Base-by-base conservation (phyloP, 1,284 basidiomycete species). In the Irpex lacteus region DNA sequence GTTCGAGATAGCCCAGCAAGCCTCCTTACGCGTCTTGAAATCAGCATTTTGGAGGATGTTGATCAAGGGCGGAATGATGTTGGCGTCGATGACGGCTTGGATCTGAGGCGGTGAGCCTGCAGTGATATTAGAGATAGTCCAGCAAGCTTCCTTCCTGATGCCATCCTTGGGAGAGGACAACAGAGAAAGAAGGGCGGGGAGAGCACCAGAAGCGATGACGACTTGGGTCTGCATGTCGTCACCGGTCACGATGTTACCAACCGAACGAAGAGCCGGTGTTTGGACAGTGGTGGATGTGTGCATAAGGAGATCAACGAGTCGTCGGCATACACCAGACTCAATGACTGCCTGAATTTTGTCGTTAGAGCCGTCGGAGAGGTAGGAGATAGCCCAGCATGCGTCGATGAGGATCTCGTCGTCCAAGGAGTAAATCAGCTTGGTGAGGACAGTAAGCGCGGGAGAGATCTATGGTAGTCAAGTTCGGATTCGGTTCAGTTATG, bases 301-400 rank as follows among this genome's bases (percentile, higher is more conserved):
- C 92, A 98, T 95, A 70, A 99, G 89, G 57, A 99, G 85, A 75
- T 99, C 98, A 40, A 99, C 98, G 67, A 99, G 88, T 72, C 98
- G 90, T 77, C 98, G 89, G 82, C 96, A 98, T 64, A 99, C 96
- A 61, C 98, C 98, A 18, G 94, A 95, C 80, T 99, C 98, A 72
- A 99, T 99, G 67, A 99, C 98, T 49, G 97, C 97, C 78, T 99
- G 98, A 68, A 99, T 99, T 84, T 99, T 99, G 80, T 99, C 98
- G 76, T 98, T 98, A 59, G 96, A 95, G 53, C 98, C 98, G 76
- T 99, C 98, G 1, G 98, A 99, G 40, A 99, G 90, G 80, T 99
- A 99, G 34, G 96, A 98, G 77, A 99, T 98, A 55, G 98, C 98
- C 98, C 98, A 99, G 85, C 98, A 99, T 36, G 98, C 98, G 77